Conservation (phyloP, 2,329 filamentous ascomycete genomes). For the Zymoseptoria tritici region DNA sequence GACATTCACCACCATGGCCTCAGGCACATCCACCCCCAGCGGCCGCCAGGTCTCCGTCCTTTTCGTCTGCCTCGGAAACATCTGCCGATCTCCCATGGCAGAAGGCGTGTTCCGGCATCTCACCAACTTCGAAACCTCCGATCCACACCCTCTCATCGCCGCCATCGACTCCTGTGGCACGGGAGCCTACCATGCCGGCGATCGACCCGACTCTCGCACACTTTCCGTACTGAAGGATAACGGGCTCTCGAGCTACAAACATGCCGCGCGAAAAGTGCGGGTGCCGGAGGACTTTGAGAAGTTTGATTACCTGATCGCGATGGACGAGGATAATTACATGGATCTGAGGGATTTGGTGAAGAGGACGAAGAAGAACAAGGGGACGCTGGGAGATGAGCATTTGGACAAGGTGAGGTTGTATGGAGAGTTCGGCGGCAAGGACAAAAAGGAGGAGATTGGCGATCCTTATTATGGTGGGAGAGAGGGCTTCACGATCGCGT, state of each 20-base stretch:
- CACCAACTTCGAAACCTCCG: constrained; percentile 46
- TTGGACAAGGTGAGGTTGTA: constrained; percentile 54
- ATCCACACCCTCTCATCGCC: constrained; percentile 47
- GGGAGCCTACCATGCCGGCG: constrained; percentile 74
- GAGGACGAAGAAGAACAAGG: constrained; percentile 40
- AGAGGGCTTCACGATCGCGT: constrained; percentile 78
- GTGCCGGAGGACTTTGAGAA: constrained; percentile 63
- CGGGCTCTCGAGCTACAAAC: constrained; percentile 68
- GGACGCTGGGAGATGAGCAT: constrained; percentile 23
- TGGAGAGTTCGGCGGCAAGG: constrained; percentile 65
- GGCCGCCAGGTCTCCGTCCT: constrained; percentile 58
- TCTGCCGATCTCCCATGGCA: constrained; percentile 88
- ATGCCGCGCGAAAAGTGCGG: constrained; percentile 66
- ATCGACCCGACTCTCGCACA: constrained; percentile 72
- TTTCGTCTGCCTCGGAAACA: constrained; percentile 96
- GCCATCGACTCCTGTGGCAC: constrained; percentile 86
- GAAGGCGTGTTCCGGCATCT: constrained; percentile 83
- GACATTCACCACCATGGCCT: constrained; percentile 2
- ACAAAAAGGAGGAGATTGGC: constrained; percentile 57
- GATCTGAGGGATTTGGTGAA: constrained; percentile 57
- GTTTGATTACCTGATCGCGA: constrained; percentile 92
- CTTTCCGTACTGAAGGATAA: constrained; percentile 62
- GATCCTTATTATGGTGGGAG: constrained; percentile 91
- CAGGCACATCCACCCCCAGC: constrained; percentile 11
- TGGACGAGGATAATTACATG: constrained; percentile 77